Evolutionary conservation across 192 early-diverging fungal genomes (phyloP), one percentile per base, ranked within the genome.

Genomic region (Coemansia sp.): DNA sequence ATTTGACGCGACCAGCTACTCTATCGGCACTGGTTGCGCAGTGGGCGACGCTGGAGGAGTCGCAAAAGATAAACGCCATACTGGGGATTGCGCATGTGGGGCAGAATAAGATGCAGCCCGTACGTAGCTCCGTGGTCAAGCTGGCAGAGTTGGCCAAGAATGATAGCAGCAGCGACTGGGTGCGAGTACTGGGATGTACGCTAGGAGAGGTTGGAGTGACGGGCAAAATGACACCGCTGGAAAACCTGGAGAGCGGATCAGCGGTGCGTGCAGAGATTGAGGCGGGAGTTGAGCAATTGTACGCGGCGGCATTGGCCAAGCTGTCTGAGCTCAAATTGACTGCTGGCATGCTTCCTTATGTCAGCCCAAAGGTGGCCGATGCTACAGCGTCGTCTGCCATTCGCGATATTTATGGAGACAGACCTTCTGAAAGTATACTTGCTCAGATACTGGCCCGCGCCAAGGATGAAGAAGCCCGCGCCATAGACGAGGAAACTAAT

Each of bases 71-170:
- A 60, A 81, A 81, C 39, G 42, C 64, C 3, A 37, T 81, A 41
- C 67, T 81, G 35, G 78, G 78, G 33, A 69, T 81, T 11, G 73
- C 70, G 13, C 78, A 81, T 27, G 73, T 75, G 6, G 78, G 78
- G 11, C 67, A 37, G 33, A 57, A 57, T 33, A 71, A 71, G 16
- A 72, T 81, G 66, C 59, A 48, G 7, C 50, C 56, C n/a, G 69
- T 65, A 6, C 59, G 60, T 2, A 67, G 63, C 36, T 66, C 68
- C 17, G 78, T 64, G 14, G 51, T 46, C 31, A 57, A 51, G 14
- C 62, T 81, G 6, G 48, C 70, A 4, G 40, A 66, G 64, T 64
- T 81, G 27, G 70, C 69, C 41, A 69, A 63, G 36, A 6, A 39
- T 0, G 70, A 75, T 44, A 54, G 42, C 1, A 54, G 50, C 39